Evolutionary conservation across 2,329 filamentous ascomycete genomes (phyloP), one percentile per base, ranked within the genome.

Genomic region (Stagonosporopsis cucurbitacearum): DNA sequence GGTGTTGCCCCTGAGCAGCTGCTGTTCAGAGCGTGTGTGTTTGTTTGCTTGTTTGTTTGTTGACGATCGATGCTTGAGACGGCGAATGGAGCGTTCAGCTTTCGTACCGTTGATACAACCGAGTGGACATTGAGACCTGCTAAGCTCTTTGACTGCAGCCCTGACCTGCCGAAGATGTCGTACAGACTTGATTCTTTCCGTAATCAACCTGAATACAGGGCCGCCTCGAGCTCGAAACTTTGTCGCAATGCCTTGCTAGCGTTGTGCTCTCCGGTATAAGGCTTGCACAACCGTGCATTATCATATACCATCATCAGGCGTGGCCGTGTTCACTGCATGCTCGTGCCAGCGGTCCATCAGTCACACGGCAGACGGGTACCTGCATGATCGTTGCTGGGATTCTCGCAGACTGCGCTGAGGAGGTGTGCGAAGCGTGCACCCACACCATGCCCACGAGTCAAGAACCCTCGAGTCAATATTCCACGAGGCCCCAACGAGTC

Each of bases 351-450:
- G 32, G 40, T 23, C 39, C 43, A 23, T 23, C 8, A 13, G 52
- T 55, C 33, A 36, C 47, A 36, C 53, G 28, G 46, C 53, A 50
- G 46, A 50, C 53, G 53, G 53, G 53, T 56, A 56, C 53, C 53
- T 56, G 53, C 53, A 56, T 56, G 53, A 56, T 56, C 53, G 53
- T 42, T 50, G 53, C 53, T 56, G 47, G 53, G 53, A 37, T 56
- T 36, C n/a, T 19, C 22, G n/a, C 1, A n/a, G 32, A 12, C 26
- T 41, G n/a, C 37, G n/a, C 11, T 42, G 32, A n/a, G 11, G 25
- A 35, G 20, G 28, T 28, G 25, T 25, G 22, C 28, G 30, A 48
- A 13, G 35, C 45, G 23, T 26, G 20, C 30, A n/a, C 30, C 30
- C 30, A 32, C 30, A 44, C 35, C n/a, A 20, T 36, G 9, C 4